A percentile compares a stretch with the other conserved stretches of the same genome.
Conservation (phyloP, 164 flowering plant species). For the Warburgia ugandensis region DNA sequence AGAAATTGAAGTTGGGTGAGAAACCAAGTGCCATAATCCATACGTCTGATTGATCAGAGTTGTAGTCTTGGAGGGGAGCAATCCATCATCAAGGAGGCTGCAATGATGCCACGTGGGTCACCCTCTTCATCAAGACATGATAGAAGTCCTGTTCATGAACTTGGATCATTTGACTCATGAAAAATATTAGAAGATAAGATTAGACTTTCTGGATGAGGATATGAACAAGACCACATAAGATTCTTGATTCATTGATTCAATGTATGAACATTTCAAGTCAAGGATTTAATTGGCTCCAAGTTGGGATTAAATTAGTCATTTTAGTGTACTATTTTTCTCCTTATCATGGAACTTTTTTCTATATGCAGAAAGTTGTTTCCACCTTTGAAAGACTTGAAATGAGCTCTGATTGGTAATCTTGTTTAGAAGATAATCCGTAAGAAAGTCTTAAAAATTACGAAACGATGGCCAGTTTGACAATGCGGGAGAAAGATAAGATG, state of each 20-base stretch:
- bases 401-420: too few relatives aligned
- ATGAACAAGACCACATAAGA: too few relatives aligned
- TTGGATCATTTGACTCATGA: not conserved
- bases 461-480: too few relatives aligned
- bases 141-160: conserved; percentile 8
- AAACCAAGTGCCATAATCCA: not conserved
- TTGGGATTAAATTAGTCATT: conserved; percentile 5
- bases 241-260: too few relatives aligned
- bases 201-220: not conserved
- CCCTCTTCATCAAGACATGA: not conserved
- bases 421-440: too few relatives aligned
- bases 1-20: too few relatives aligned
- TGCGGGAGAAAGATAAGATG: too few relatives aligned
- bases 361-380: too few relatives aligned
- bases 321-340: too few relatives aligned
- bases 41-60: conserved; percentile 3
- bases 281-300: not conserved
- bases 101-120: conserved; percentile 2
- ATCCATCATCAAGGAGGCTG: not conserved
- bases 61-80: conserved; percentile 7
- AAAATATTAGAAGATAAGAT: not conserved
- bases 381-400: too few relatives aligned
- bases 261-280: conserved; percentile 2
- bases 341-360: too few relatives aligned
- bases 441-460: too few relatives aligned